These are phyloP conservation scores for Lachancea sp. DNA, from an alignment of 805 yeast genomes.

Conservation along the genomic window DNA sequence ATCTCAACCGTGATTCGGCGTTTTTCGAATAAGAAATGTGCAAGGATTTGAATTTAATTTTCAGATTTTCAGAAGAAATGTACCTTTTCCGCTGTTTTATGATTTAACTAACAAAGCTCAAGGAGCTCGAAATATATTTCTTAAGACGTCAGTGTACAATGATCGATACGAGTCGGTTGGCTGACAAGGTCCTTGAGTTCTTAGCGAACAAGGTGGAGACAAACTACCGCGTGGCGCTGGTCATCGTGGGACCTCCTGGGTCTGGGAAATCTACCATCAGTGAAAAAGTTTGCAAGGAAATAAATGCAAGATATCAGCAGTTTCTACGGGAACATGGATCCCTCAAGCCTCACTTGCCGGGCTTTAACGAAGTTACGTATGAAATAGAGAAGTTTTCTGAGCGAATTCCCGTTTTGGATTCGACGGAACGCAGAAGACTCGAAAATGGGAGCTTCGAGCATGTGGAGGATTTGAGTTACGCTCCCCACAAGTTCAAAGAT, in stretches of 20 bases:
- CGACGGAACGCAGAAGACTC: constrained; percentile 8
- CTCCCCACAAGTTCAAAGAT: constrained; percentile 20
- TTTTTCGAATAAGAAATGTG: background rate
- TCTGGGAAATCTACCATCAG: constrained; percentile 77
- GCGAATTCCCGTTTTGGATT: constrained; percentile 7
- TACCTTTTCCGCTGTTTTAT: no score
- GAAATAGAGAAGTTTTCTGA: constrained; percentile 8
- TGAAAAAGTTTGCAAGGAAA: constrained; percentile 35
- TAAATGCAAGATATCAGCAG: constrained; percentile 32
- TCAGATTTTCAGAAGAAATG: background rate
- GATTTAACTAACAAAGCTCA: no score
- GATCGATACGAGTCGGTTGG: constrained; percentile 27
- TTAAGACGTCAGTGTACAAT: constrained; percentile 17
- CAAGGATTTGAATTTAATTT: background rate
- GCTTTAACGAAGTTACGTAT: background rate
- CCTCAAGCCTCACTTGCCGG: constrained; percentile 7
- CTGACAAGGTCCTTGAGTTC: constrained; percentile 29
- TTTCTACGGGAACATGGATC: constrained; percentile 8
- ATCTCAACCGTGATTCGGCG: no score
- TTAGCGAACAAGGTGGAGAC: constrained; percentile 20
- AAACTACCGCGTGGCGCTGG: constrained; percentile 45
- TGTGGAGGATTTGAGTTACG: constrained; percentile 22
- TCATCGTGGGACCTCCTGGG: constrained; percentile 76
- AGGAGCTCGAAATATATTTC: no score
- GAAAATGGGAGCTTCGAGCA: constrained; percentile 12